Evolutionary conservation across 2,329 filamentous ascomycete species (phyloP), one percentile per base, ranked within the genome.

Genomic region (Orbilia ellipsospora): DNA sequence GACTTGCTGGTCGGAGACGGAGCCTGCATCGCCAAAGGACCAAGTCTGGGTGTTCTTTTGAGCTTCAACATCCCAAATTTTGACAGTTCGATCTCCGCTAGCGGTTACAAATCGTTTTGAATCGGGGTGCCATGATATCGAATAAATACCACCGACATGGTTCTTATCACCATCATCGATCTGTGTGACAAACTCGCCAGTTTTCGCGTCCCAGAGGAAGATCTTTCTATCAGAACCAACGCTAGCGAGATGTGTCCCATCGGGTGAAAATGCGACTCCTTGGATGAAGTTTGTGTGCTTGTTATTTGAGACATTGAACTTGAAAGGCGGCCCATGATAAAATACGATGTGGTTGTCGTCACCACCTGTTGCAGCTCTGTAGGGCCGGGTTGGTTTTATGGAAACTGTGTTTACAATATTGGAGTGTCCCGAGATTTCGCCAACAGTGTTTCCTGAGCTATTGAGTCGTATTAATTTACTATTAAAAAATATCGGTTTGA

Each of bases 161-260:
- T 89, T 90, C n/a, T 89, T 90, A 78, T 94, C 90, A 8, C 91
- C 91, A 73, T 84, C 83, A 6, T 83, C 82, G 79, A 99, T 90
- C 79, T 92, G 87, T 73, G 85, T 87, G 52, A 89, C 92, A 0
- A 90, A 87, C 81, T 97, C 93, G 31, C 95, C 95, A 15, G 93
- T 97, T 86, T 96, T 97, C 77, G 94, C 95, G 81, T 99, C 93
- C 81, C 97, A 99, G 8, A 99, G 85, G 86, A 95, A 96, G 78
- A 99, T 97, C 81, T 88, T 89, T 81, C 90, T 90, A 83, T 99
- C 95, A n/a, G 92, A 93, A 44, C 95, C 94, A 1, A 97, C 94
- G 62, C 91, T 97, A 40, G 95, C 92, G 76, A 99, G 85, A 44
- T 86, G 85, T 48, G 86, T 89, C 55, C 95, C 95, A 81, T 98